phyloP scores from a whole-genome alignment of 768 basidiomycete genomes.

The Calocybe gangraenosa region DNA sequence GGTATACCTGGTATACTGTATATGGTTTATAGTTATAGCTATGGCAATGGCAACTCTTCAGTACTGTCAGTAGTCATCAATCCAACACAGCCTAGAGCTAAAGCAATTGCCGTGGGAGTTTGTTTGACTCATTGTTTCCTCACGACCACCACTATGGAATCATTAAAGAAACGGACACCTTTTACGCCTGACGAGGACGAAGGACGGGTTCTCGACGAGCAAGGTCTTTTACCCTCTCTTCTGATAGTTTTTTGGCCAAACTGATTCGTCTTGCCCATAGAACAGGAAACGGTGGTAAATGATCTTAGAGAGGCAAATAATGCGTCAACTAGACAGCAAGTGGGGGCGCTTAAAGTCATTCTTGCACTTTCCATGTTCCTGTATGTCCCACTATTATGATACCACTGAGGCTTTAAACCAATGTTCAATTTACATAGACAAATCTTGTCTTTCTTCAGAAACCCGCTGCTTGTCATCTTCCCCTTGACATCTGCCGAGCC shows the following conservation, averaged over 20 bases:
- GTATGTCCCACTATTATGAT: conserved; percentile 27
- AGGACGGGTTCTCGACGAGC: conserved; percentile 43
- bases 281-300: conserved; percentile 60
- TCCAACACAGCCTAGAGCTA: too few species aligned
- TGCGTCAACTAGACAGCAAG: conserved; percentile 36
- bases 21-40: too few species aligned
- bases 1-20: too few species aligned
- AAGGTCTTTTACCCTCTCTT: conserved; percentile 31
- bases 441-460: conserved; percentile 41
- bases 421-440: conserved; percentile 31
- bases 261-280: conserved; percentile 27
- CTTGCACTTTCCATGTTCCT: conserved; percentile 41
- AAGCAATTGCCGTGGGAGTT: too few species aligned
- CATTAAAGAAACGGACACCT: conserved; percentile 40
- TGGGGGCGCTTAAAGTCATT: conserved; percentile 34
- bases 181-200: conserved; percentile 34
- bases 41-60: too few species aligned
- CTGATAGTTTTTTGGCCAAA: not conserved
- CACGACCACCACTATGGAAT: conserved; percentile 22
- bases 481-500: conserved; percentile 21
- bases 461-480: conserved; percentile 44
- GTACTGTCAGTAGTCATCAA: too few species aligned
- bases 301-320: conserved; percentile 40
- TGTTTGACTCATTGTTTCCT: too few species aligned
- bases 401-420: conserved; percentile 3